Evolutionary conservation across 148 eudicot genomes (phyloP).

Genomic region (Hydrangea macrophylla): DNA sequence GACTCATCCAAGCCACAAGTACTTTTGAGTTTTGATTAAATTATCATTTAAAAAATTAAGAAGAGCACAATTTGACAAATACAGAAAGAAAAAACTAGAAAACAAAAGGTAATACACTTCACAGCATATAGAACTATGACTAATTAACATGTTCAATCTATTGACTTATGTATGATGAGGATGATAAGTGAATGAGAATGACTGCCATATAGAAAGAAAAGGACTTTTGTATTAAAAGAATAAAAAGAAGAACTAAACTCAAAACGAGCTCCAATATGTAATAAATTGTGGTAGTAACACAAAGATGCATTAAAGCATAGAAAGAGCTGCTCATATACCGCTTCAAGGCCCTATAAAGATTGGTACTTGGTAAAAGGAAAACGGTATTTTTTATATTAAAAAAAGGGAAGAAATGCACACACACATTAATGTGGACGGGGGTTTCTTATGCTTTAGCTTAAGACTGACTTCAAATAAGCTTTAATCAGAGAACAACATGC

Average conservation of each 20-base stretch:
- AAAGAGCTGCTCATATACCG: not conserved
- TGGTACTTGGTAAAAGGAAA: no score
- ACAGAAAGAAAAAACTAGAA: not conserved
- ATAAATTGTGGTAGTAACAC: not conserved
- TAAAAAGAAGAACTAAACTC: not conserved
- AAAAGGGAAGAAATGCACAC: no score
- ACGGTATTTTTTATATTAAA: not conserved
- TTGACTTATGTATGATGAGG: not conserved
- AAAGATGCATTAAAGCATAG: not conserved
- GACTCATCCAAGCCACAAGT: not conserved
- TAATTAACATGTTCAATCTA: not conserved
- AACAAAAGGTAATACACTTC: not conserved
- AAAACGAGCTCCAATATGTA: not conserved
- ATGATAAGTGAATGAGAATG: not conserved
- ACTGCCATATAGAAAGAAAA: no score
- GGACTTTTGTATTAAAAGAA: no score
- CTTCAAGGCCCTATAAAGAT: not conserved
- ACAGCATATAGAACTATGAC: not conserved
- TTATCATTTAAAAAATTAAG: not conserved
- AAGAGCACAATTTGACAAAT: no score
- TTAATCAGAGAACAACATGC: not conserved
- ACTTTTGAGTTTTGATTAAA: not conserved
- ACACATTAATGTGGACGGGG: not conserved
- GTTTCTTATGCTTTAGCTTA: not conserved
- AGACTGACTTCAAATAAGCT: not conserved